These are phyloP conservation scores for Tausonia pullulans DNA, from an alignment of 1,284 basidiomycete species.

Conservation along the genomic window DNA sequence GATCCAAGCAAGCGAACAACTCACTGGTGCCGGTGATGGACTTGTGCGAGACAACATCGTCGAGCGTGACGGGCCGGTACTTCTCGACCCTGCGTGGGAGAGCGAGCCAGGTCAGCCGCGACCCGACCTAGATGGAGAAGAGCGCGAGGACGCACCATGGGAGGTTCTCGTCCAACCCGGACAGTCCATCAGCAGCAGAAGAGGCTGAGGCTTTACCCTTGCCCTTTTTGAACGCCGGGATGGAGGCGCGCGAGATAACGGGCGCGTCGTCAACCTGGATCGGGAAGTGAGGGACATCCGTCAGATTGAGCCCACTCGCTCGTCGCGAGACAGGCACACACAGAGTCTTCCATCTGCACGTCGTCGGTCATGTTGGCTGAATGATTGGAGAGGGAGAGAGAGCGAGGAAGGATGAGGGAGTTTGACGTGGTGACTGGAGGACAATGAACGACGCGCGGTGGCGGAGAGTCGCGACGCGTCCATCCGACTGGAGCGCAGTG, in stretches of 20 bases:
- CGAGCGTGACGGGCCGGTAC: slow-evolving; percentile 74
- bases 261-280: neutral
- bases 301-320: no score
- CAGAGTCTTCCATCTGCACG: no score
- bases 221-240: slow-evolving; percentile 16
- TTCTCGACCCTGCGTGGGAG: slow-evolving; percentile 71
- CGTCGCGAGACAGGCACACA: no score
- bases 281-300: neutral
- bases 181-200: slow-evolving; percentile 18
- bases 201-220: slow-evolving; percentile 32
- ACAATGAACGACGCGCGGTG: no score
- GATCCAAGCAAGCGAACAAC: slow-evolving; percentile 22
- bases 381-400: no score
- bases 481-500: no score
- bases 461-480: no score
- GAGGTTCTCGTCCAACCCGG: slow-evolving; percentile 25
- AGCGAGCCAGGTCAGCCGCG: neutral
- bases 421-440: no score
- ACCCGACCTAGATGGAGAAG: no score
- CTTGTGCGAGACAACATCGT: slow-evolving; percentile 87
- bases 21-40: slow-evolving; percentile 85
- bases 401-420: no score
- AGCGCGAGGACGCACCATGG: slow-evolving; percentile 29
- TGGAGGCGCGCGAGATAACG: neutral
- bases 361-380: no score